These are phyloP conservation scores for Salix arbutifolia DNA, from an alignment of 345 rosid genomes.

Conservation along the genomic window DNA sequence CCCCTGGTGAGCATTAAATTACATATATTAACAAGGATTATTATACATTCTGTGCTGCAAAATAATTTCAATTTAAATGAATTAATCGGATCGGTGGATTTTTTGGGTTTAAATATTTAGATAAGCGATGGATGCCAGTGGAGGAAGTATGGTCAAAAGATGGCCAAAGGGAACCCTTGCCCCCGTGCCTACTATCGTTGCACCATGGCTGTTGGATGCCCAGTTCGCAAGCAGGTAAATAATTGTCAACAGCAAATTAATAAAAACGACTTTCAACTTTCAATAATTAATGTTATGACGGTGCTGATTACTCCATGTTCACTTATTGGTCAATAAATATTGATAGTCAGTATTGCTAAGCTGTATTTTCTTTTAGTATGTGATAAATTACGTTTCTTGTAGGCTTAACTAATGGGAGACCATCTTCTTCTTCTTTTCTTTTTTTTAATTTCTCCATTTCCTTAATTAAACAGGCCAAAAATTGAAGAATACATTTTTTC, in stretches of 20 bases:
- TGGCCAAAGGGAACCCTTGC: conserved; percentile 84
- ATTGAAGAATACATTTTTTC: not conserved
- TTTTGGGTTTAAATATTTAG: conserved; percentile 24
- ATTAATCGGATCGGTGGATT: not conserved
- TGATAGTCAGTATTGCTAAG: not conserved
- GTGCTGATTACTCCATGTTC: not conserved
- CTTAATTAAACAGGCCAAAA: not conserved
- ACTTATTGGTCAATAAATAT: not conserved
- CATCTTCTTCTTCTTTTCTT: too few relatives aligned
- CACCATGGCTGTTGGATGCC: conserved; percentile 66
- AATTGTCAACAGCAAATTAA: not conserved
- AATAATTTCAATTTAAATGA: not conserved
- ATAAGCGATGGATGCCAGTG: conserved; percentile 89
- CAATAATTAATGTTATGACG: not conserved
- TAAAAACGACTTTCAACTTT: not conserved
- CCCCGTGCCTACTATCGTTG: conserved; percentile 97
- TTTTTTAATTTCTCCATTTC: not conserved
- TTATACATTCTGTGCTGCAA: not conserved
- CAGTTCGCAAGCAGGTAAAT: conserved; percentile 88
- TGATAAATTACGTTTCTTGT: not conserved
- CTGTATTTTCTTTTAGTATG: not conserved
- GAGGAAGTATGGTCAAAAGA: conserved; percentile 95
- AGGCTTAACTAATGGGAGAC: not conserved
- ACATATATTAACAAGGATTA: not conserved
- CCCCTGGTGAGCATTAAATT: conserved; percentile 31